Percentiles rank a stretch among this genome's conserved stretches.
Evolutionary conservation across 176 grass and related monocot species (phyloP).

Genomic region (Urochloa ruziziensis): DNA sequence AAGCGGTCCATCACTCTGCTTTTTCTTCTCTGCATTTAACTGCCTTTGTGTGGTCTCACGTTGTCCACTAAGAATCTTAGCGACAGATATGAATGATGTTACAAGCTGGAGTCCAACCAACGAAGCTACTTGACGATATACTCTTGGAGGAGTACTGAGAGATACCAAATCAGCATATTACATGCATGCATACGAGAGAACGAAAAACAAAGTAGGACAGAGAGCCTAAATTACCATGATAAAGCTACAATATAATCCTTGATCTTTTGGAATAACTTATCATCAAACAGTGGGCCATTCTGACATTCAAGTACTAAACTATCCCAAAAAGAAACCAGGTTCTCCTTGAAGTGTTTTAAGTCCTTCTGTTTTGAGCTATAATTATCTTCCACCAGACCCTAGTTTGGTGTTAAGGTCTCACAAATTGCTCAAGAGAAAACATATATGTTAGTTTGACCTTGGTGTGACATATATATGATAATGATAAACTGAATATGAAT

Average conservation of each 20-base stretch:
- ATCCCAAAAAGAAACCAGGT: slow-evolving; percentile 89
- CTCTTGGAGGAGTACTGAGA: slow-evolving; percentile 88
- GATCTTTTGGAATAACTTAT: slow-evolving; percentile 69
- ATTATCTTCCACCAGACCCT: slow-evolving; percentile 91
- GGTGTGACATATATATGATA: slow-evolving; percentile 7
- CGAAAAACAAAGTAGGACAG: neutral
- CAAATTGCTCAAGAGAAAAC: slow-evolving; percentile 17
- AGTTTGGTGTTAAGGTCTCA: slow-evolving; percentile 42
- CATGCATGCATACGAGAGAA: slow-evolving; percentile 15
- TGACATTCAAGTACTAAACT: slow-evolving; percentile 85
- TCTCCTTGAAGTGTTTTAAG: slow-evolving; percentile 90
- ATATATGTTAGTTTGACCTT: slow-evolving; percentile 14
- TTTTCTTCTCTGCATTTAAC: slow-evolving; percentile 94
- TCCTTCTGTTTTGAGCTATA: slow-evolving; percentile 85
- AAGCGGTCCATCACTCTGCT: slow-evolving; percentile 74
- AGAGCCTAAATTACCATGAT: slow-evolving; percentile 65
- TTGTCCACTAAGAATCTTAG: slow-evolving; percentile 83
- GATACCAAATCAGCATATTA: slow-evolving; percentile 28
- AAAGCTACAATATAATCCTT: slow-evolving; percentile 83
- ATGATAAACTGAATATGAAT: slow-evolving; percentile 10
- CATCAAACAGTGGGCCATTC: slow-evolving; percentile 91
- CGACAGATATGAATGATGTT: slow-evolving; percentile 88
- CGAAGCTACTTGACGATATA: slow-evolving; percentile 87
- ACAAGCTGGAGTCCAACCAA: slow-evolving; percentile 92
- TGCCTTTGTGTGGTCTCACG: slow-evolving; percentile 96